Percentiles rank a stretch among this genome's conserved stretches.
These are phyloP conservation scores for Penicillium antarcticum DNA, from an alignment of 495 filamentous ascomycete species.

Conservation along the genomic window DNA sequence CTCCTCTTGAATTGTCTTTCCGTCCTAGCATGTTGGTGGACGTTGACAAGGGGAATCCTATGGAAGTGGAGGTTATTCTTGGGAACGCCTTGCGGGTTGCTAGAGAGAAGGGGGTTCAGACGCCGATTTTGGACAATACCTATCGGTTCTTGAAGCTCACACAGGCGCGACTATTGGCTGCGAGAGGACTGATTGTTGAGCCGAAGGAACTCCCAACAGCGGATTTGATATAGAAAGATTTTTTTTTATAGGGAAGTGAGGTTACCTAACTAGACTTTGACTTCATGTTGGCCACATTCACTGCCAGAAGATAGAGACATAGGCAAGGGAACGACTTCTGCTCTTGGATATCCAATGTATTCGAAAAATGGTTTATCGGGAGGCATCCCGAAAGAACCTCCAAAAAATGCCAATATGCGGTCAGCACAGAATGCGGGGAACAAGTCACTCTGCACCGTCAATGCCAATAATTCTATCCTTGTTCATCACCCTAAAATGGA, in stretches of 20 bases:
- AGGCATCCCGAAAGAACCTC: too few relatives aligned
- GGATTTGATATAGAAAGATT: constrained; percentile 2
- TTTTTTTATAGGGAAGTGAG: too few relatives aligned
- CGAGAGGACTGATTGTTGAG: constrained; percentile 9
- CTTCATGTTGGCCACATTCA: too few relatives aligned
- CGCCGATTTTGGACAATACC: constrained; percentile 9
- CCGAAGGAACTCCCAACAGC: constrained; percentile 1
- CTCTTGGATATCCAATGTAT: too few relatives aligned
- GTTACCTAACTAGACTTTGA: too few relatives aligned
- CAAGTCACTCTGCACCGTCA: too few relatives aligned
- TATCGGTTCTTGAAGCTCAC: constrained; percentile 12
- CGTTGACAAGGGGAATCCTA: constrained; percentile 12
- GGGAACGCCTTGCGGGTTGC: constrained; percentile 14
- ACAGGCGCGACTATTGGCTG: constrained; percentile 8
- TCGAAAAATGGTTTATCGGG: too few relatives aligned
- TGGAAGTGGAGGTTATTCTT: constrained; percentile 17
- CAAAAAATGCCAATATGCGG: too few relatives aligned
- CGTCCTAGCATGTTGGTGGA: constrained; percentile 16
- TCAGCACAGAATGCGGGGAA: too few relatives aligned
- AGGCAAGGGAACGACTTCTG: too few relatives aligned
- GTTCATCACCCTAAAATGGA: constrained; percentile 11
- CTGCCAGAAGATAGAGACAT: too few relatives aligned
- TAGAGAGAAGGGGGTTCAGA: constrained; percentile 3
- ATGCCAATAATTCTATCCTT: too few relatives aligned
- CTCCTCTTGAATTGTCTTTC: constrained; percentile 11